These are phyloP conservation scores for Populus nigra DNA, from an alignment of 345 rosid genomes.

Conservation along the genomic window DNA sequence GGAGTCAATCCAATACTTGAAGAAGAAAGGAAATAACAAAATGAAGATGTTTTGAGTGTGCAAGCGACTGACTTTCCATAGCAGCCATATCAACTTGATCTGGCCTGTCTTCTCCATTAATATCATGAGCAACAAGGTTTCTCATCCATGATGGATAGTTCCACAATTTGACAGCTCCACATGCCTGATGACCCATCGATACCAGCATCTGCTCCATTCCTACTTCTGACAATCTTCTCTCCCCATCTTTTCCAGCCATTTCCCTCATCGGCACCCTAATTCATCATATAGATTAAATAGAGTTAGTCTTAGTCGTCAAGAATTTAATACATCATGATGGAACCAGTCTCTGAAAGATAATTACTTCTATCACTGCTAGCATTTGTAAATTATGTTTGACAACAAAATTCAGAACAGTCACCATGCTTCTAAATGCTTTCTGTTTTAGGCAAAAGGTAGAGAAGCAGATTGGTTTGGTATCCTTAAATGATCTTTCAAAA, in stretches of 20 bases:
- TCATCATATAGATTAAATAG: background rate
- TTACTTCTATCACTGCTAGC: too few species aligned
- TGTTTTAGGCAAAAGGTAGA: too few species aligned
- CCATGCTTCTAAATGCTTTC: too few species aligned
- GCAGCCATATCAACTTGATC: slow-evolving; percentile 70
- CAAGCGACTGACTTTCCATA: slow-evolving; percentile 49
- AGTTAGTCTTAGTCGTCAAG: background rate
- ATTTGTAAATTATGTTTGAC: too few species aligned
- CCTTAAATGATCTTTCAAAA: background rate
- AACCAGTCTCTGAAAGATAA: too few species aligned
- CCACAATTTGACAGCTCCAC: slow-evolving; percentile 68
- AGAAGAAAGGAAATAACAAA: background rate
- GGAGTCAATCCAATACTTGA: too few species aligned
- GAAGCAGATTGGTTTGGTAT: background rate
- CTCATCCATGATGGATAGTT: slow-evolving; percentile 81
- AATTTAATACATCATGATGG: too few species aligned
- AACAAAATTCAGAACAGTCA: too few species aligned
- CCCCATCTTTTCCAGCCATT: slow-evolving; percentile 54
- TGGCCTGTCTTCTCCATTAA: slow-evolving; percentile 58
- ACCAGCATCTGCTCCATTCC: slow-evolving; percentile 64
- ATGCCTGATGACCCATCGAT: slow-evolving; percentile 69
- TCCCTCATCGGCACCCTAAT: slow-evolving; percentile 55
- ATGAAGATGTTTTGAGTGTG: background rate
- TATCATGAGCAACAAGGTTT: slow-evolving; percentile 60
- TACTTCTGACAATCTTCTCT: slow-evolving; percentile 37